A percentile compares a stretch with the other conserved stretches of the same genome.
phyloP scores from a whole-genome alignment of 2,329 filamentous ascomycete species.

The Fusarium tricinctum region DNA sequence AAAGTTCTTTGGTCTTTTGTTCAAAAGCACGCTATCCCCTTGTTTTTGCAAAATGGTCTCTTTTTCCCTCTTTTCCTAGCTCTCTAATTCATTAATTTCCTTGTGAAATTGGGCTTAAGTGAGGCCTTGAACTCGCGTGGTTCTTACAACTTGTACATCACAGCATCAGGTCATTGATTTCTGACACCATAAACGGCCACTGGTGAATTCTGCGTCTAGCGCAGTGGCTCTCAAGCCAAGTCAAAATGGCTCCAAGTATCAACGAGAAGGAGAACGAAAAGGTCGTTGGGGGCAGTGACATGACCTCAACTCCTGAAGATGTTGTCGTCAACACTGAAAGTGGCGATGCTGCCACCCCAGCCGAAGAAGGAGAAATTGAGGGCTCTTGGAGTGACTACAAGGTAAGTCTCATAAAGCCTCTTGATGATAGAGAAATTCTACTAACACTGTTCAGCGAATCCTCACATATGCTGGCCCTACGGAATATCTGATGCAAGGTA shows the following conservation, averaged over 20 bases:
- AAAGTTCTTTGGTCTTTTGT: slow-evolving; percentile 26
- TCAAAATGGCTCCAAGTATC: slow-evolving; percentile 30
- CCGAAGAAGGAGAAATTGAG: slow-evolving; percentile 35
- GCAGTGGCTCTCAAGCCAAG: background rate
- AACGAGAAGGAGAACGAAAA: slow-evolving; percentile 38
- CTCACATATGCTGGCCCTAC: slow-evolving; percentile 49
- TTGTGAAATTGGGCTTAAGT: background rate
- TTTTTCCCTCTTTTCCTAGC: background rate
- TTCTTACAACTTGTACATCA: background rate
- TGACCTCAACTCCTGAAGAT: slow-evolving; percentile 27
- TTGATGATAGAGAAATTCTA: background rate
- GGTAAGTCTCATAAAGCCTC: slow-evolving; percentile 11
- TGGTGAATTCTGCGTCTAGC: background rate
- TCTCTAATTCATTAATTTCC: slow-evolving; percentile 2
- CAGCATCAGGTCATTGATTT: background rate
- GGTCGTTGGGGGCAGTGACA: slow-evolving; percentile 10
- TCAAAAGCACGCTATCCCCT: slow-evolving; percentile 30
- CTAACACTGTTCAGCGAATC: slow-evolving; percentile 50
- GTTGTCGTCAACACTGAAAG: slow-evolving; percentile 14
- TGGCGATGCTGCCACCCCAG: slow-evolving; percentile 6
- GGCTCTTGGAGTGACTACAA: slow-evolving; percentile 45
- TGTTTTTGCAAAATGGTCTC: slow-evolving; percentile 9
- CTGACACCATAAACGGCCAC: slow-evolving; percentile 2
- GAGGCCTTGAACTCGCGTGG: slow-evolving; percentile 11
- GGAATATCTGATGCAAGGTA: slow-evolving; percentile 50